Conservation (phyloP, 164 flowering plant genomes). For the Chloranthus sessilifolius region DNA sequence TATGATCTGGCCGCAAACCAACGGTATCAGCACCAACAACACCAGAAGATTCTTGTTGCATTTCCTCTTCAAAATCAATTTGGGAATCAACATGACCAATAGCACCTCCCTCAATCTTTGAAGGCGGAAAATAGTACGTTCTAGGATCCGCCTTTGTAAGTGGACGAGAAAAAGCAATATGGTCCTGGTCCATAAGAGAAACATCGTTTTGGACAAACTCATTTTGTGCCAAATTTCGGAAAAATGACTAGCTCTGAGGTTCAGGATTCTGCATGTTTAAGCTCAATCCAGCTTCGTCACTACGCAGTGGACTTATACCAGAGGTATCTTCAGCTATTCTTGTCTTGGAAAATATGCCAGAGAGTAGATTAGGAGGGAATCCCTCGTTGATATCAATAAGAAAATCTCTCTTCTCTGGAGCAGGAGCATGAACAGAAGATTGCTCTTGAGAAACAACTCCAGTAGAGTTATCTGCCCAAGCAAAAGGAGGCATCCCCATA, state of each 20-base stretch:
- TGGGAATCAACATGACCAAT: conserved; percentile 24
- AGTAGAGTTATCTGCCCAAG: conserved; percentile 27
- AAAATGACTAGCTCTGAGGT: conserved; percentile 87
- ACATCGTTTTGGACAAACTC: conserved; percentile 50
- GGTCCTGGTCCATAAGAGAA: conserved; percentile 85
- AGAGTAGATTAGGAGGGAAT: conserved; percentile 79
- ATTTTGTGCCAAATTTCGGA: conserved; percentile 74
- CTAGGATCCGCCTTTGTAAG: conserved; percentile 28
- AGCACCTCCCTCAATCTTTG: conserved; percentile 26
- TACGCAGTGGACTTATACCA: conserved; percentile 27
- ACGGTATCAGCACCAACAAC: conserved; percentile 12
- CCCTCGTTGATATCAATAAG: conserved; percentile 84
- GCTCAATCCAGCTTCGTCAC: conserved; percentile 77
- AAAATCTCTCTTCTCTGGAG: conserved; percentile 48
- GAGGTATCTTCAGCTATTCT: conserved; percentile 35
- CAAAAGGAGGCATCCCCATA: conserved; percentile 20
- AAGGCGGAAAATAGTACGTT: conserved; percentile 33
- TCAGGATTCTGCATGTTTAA: conserved; percentile 85
- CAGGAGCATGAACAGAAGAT: conserved; percentile 21
- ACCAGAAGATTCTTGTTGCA: conserved; percentile 22
- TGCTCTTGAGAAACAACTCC: conserved; percentile 27
- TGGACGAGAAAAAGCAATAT: conserved; percentile 42
- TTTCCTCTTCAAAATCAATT: conserved; percentile 24
- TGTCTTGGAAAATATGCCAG: conserved; percentile 73
- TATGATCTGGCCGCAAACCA: conserved; percentile 14